Conservation (phyloP, 805 yeast species). For the Yarrowia sp. region DNA sequence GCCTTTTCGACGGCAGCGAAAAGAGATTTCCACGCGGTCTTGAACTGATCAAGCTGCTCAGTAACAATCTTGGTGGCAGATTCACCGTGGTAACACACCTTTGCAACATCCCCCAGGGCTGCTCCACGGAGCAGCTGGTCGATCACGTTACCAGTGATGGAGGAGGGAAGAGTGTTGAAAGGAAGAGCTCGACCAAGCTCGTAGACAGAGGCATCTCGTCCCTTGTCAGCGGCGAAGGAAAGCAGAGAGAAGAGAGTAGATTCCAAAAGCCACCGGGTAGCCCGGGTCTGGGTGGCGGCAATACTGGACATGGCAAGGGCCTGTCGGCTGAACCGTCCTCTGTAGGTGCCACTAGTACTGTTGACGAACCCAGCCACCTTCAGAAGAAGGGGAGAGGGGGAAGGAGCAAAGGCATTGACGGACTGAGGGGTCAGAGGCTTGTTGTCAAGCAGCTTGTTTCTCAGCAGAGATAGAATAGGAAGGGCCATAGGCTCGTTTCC, state of each 20-base stretch:
- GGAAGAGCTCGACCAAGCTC: conserved; percentile 55
- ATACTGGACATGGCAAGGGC: conserved; percentile 66
- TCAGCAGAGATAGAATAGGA: conserved; percentile 30
- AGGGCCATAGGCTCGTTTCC: conserved; percentile 26
- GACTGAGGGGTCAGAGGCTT: conserved; percentile 40
- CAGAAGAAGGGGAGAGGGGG: conserved; percentile 48
- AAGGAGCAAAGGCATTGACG: conserved; percentile 42
- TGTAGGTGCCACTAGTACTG: conserved; percentile 38
- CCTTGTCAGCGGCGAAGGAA: conserved; percentile 48
- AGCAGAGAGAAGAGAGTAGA: conserved; percentile 49
- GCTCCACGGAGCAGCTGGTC: conserved; percentile 23
- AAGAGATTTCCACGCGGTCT: conserved; percentile 25
- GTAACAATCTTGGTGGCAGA: neutral
- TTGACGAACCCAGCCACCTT: conserved; percentile 43
- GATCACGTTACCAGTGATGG: conserved; percentile 42
- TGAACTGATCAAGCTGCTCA: conserved; percentile 11
- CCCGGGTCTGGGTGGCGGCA: conserved; percentile 49
- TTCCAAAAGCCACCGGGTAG: conserved; percentile 54
- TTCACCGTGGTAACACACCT: conserved; percentile 10
- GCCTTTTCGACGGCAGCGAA: conserved; percentile 38
- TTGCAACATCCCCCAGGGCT: conserved; percentile 6
- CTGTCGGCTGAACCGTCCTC: conserved; percentile 68
- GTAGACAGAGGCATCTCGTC: conserved; percentile 50
- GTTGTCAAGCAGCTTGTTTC: conserved; percentile 31
- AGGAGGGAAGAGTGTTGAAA: conserved; percentile 65